Evolutionary conservation across 139 green algal species (phyloP), one percentile per base, ranked within the genome.

Genomic region (Chlamydomonas incerta): DNA sequence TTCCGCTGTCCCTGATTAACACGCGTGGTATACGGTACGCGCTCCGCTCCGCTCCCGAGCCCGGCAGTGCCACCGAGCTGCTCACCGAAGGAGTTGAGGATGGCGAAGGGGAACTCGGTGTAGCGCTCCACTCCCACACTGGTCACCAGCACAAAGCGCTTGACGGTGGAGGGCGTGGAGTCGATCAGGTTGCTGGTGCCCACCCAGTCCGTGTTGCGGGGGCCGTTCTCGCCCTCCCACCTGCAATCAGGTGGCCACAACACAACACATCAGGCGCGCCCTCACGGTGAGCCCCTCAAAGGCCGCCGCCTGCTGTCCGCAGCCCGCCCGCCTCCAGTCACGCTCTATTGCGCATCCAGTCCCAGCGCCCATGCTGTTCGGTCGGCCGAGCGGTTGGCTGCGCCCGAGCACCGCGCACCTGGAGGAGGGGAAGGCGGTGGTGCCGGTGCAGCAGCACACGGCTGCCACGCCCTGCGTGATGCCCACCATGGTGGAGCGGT

Each of bases 1-100:
- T n/a, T n/a, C n/a, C n/a, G n/a, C n/a, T n/a, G n/a, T n/a, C n/a
- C n/a, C n/a, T n/a, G n/a, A n/a, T n/a, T n/a, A n/a, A n/a, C n/a
- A n/a, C n/a, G n/a, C n/a, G n/a, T n/a, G n/a, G n/a, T n/a, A n/a
- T n/a, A n/a, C n/a, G n/a, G n/a, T n/a, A n/a, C n/a, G n/a, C n/a
- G n/a, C n/a, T n/a, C n/a, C n/a, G n/a, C n/a, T n/a, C n/a, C n/a
- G n/a, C n/a, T n/a, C n/a, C n/a, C n/a, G n/a, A n/a, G n/a, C n/a
- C n/a, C n/a, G n/a, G n/a, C n/a, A n/a, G n/a, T n/a, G n/a, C n/a
- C n/a, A n/a, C n/a, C n/a, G n/a, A n/a, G 41, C 41, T 5, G 41
- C 85, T 13, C 87, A 95, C 96, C 97, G 90, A 99, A 99, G 20
- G 92, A 52, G 87, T 99, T 99, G 31, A 99, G 91, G 33, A 99